phyloP scores from a whole-genome alignment of 2,329 filamentous ascomycete species.

The Calonectria pauciramosa region DNA sequence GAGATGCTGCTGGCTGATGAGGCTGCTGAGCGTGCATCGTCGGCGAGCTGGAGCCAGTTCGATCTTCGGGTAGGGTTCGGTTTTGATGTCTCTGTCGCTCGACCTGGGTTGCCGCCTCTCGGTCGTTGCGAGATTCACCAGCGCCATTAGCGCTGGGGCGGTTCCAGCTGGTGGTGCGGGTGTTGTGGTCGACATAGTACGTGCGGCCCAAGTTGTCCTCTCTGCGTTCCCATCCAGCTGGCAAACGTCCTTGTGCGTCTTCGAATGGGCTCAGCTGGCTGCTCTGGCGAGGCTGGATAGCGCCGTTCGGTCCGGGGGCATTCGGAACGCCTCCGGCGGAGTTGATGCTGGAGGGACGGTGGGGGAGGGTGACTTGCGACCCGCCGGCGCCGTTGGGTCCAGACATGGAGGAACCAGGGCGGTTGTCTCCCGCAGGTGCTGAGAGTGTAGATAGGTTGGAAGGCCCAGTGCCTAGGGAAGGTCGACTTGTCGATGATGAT shows the following conservation, averaged over 20 bases:
- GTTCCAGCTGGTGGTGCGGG: conserved; percentile 95
- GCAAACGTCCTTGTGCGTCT: conserved; percentile 92
- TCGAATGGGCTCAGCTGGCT: conserved; percentile 88
- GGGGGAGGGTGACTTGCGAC: conserved; percentile 58
- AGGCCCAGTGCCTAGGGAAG: conserved; percentile 58
- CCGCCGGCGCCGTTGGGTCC: conserved; percentile 60
- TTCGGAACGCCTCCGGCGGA: conserved; percentile 48
- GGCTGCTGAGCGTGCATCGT: conserved; percentile 73
- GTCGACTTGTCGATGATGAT: conserved; percentile 61
- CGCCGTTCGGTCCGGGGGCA: conserved; percentile 48
- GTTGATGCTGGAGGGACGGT: conserved; percentile 63
- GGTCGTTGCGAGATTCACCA: conserved; percentile 77
- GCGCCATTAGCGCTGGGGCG: conserved; percentile 85
- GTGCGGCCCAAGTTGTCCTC: conserved; percentile 96
- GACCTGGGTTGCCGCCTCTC: conserved; percentile 92
- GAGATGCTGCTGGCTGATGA: conserved; percentile 52
- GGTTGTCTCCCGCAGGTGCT: conserved; percentile 59
- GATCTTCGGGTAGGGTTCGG: conserved; percentile 93
- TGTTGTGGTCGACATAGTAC: conserved; percentile 99
- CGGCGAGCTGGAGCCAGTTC: conserved; percentile 93
- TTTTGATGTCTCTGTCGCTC: conserved; percentile 96
- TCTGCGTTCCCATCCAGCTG: conserved; percentile 94
- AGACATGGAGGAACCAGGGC: conserved; percentile 68
- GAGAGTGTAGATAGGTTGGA: conserved; percentile 61
- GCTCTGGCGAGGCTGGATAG: conserved; percentile 48